Evolutionary conservation across 202 grass and related monocot genomes (phyloP).

Genomic region (Brachypodium distachyon): DNA sequence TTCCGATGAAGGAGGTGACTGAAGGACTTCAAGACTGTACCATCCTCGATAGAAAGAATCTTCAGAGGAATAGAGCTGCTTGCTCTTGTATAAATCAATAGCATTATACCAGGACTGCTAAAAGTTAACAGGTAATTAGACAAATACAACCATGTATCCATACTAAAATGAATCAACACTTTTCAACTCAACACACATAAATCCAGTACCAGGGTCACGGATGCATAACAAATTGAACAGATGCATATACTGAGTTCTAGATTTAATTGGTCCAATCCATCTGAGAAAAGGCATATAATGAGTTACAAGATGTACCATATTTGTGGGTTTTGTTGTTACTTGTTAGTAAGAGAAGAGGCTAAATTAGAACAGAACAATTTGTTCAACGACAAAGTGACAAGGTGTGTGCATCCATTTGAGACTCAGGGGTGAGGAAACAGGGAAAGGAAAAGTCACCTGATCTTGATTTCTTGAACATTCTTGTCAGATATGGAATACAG

Average conservation of each 20-base stretch:
- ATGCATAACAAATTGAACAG: neutral
- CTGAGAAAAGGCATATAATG: too few species aligned
- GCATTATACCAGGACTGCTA: conserved; percentile 88
- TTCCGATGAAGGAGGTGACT: conserved; percentile 88
- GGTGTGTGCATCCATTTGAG: neutral
- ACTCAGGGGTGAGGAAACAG: too few species aligned
- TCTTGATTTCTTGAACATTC: conserved; percentile 96
- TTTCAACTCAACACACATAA: neutral
- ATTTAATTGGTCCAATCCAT: neutral
- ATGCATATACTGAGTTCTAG: neutral
- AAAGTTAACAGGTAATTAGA: conserved; percentile 16
- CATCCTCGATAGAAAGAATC: conserved; percentile 94
- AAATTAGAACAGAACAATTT: neutral
- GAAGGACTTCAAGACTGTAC: conserved; percentile 77
- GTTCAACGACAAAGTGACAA: neutral
- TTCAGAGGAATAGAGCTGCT: conserved; percentile 72
- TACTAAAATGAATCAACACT: neutral
- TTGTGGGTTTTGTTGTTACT: neutral
- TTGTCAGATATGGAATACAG: conserved; percentile 76
- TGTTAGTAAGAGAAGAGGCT: neutral
- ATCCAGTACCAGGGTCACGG: neutral
- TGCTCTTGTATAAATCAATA: conserved; percentile 82
- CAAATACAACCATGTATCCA: neutral
- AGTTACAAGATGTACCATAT: too few species aligned
- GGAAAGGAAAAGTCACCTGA: conserved; percentile 38